Evolutionary conservation across 352 stramenopile genomes (phyloP), one percentile per base, ranked within the genome.

Genomic region (Globisporangium cylindrosporum): DNA sequence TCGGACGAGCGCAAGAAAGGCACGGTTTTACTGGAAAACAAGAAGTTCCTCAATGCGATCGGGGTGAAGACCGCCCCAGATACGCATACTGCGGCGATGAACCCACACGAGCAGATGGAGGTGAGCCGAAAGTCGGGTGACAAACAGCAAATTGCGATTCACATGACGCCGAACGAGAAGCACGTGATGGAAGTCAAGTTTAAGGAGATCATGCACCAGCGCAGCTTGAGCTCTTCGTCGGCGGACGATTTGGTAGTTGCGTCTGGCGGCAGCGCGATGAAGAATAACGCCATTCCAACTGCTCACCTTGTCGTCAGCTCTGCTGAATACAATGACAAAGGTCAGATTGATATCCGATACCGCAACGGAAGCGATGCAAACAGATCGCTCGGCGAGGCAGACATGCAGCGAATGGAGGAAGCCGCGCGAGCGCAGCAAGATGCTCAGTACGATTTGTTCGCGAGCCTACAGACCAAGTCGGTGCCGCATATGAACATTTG

Each of bases 401-500:
- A 80, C 59, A 66, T 78, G 34, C 46, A 68, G 43, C 51, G 69
- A 55, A 49, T 80, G 41, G 68, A 77, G 64, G 49, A 68, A 15
- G 62, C 72, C 10, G 68, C 70, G 27, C 63, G 46, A 12, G 57
- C 61, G 69, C 77, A 43, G 67, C n/a, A 78, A 29, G 58, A 73
- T 57, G 68, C 20, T 22, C 71, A 80, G 32, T 66, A 76, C 54
- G 70, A 72, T 20, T 49, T 67, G 6, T 38, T 82, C 14, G 61
- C 67, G 41, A 73, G 64, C 49, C 24, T 77, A 14, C 66, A 64
- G 29, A 66, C 59, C 55, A 71, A 58, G n/a, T 46, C 53, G 25
- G 53, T 90, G 14, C 81, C 78, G 10, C 77, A 72, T 62, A 88
- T 93, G 80, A 92, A 88, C 49, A 86, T 93, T 66, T 88, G 80